Conservation (phyloP, 2,329 filamentous ascomycete genomes). For the Chrysoporthe deuterocubensis region DNA sequence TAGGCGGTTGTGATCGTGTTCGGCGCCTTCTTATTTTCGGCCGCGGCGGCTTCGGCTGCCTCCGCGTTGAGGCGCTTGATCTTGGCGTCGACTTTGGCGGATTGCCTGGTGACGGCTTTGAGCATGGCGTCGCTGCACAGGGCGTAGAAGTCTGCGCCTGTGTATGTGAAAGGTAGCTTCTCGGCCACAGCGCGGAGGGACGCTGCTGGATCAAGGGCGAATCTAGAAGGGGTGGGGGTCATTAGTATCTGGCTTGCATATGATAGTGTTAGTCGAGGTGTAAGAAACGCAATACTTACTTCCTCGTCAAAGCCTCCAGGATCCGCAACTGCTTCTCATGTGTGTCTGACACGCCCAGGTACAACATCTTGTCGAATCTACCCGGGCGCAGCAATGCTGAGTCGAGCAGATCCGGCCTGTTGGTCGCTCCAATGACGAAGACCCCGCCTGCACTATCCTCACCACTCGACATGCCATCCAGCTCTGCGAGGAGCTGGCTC, state of each 20-base stretch:
- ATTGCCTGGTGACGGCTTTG: conserved; percentile 93
- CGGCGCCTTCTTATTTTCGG: conserved; percentile 32
- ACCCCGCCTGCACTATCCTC: conserved; percentile 82
- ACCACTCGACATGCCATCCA: conserved; percentile 96
- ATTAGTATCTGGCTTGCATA: neutral
- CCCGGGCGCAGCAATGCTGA: conserved; percentile 87
- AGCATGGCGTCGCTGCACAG: conserved; percentile 98
- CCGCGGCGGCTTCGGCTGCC: conserved; percentile 32
- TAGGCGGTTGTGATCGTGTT: conserved; percentile 79
- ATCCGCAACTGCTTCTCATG: conserved; percentile 97
- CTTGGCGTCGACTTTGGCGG: conserved; percentile 80
- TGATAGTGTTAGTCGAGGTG: neutral
- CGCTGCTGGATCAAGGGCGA: conserved; percentile 79
- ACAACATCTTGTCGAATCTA: conserved; percentile 98
- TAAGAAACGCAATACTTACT: conserved; percentile 61
- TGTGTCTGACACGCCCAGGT: conserved; percentile 93
- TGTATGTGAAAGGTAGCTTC: conserved; percentile 90
- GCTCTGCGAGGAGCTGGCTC: conserved; percentile 88
- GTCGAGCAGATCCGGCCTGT: conserved; percentile 90
- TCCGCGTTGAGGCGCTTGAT: conserved; percentile 70
- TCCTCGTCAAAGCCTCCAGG: conserved; percentile 89
- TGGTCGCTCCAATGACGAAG: conserved; percentile 96
- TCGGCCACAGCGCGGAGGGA: conserved; percentile 77
- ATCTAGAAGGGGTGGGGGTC: conserved; percentile 55
- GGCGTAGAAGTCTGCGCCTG: conserved; percentile 95